Percentiles rank a stretch among this genome's conserved stretches.
Evolutionary conservation across 768 basidiomycete species (phyloP).

Genomic region (Podaxis pistillaris): DNA sequence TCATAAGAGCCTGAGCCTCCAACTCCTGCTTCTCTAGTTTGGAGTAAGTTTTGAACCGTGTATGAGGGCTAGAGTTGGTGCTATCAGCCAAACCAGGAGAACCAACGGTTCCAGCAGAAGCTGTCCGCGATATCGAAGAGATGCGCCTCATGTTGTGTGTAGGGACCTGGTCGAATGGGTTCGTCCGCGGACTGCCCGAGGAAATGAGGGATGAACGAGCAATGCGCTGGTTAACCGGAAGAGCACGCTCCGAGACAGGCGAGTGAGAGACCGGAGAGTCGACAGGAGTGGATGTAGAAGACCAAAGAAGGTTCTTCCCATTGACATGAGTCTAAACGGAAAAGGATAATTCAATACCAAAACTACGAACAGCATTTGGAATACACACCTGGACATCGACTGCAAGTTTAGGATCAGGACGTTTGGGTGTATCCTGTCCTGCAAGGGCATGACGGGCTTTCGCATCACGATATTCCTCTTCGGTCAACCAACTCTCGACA

Average conservation of each 20-base stretch:
- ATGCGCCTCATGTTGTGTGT: constrained; percentile 32
- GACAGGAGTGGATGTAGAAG: constrained; percentile 43
- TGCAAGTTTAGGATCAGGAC: constrained; percentile 41
- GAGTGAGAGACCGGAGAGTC: constrained; percentile 31
- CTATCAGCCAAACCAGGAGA: constrained; percentile 46
- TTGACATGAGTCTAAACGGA: constrained; percentile 14
- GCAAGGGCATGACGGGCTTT: constrained; percentile 60
- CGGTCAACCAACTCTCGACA: constrained; percentile 78
- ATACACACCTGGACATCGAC: constrained; percentile 35
- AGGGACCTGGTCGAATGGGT: constrained; percentile 43
- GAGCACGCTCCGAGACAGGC: constrained; percentile 22
- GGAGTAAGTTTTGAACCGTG: constrained; percentile 32
- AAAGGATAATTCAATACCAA: constrained; percentile 8
- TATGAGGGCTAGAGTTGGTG: constrained; percentile 44
- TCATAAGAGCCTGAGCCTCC: constrained; percentile 76
- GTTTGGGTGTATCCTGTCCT: constrained; percentile 63
- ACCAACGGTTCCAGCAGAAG: constrained; percentile 19
- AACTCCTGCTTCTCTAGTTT: constrained; percentile 89
- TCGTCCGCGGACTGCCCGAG: constrained; percentile 42
- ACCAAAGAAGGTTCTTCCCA: constrained; percentile 76
- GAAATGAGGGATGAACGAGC: constrained; percentile 45
- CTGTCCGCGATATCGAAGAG: constrained; percentile 40
- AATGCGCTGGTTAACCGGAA: constrained; percentile 14
- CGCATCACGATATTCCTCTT: constrained; percentile 66
- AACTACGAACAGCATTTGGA: constrained; percentile 10